Evolutionary conservation across 1,284 basidiomycete genomes (phyloP), one percentile per base, ranked within the genome.

Genomic region (Tilletiopsis washingtonensis): DNA sequence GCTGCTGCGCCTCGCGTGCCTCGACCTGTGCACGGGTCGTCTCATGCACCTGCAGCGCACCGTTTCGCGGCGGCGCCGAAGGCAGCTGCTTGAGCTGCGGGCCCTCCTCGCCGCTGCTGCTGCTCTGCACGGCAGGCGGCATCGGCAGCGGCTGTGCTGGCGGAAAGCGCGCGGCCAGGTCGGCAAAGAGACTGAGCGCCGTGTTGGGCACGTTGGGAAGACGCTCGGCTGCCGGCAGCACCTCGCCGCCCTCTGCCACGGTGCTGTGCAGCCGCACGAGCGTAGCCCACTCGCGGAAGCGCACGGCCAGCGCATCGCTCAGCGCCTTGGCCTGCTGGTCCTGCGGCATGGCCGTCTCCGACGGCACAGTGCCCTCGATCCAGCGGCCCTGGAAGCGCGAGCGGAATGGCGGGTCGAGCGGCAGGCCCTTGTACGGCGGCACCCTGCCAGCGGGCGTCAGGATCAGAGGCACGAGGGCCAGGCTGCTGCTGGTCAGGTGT

Each of bases 321-420:
- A 54, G 50, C 15, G 51, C 42, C 12, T 24, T 17, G 20, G 42
- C 39, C n/a, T 15, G 26, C 6, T 26, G 19, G 34, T 27, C 23
- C 9, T 19, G 15, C 25, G 25, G 23, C 7, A 19, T n/a, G 9
- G 20, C 37, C 15, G 15, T 39, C n/a, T n/a, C 7, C 17, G 43
- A 45, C 12, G 41, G 27, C 3, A 71, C 64, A 0, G 59, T 53
- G 11, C 70, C 68, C 39, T 73, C 69, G 32, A 71, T 63, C 70
- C 70, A 73, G 9, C 70, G 51, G 11, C 63, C 67, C 53, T 75
- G 74, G 54, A 75, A 75, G 12, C 74, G 65, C 0, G 70, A 73
- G 21, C 74, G 66, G 62, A 75, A 75, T n/a, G 74, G 74, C 1
- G 74, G 74, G 39, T 75, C 74, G 44, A 74, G 56, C 0, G 74